phyloP scores from a whole-genome alignment of 305 asterid genomes.

The Solanum aculeatissimum region DNA sequence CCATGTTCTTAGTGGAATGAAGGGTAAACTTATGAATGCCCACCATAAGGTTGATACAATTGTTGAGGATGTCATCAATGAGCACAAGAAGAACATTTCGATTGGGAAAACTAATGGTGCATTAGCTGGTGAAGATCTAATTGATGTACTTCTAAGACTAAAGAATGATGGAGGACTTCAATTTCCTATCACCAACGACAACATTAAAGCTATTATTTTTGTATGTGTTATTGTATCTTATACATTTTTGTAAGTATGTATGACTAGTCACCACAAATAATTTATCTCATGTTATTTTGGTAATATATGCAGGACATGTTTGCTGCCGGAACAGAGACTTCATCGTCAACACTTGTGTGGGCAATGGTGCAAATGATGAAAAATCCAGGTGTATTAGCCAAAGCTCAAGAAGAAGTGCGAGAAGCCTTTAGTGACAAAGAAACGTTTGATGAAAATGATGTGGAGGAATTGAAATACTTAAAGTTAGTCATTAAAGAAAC shows the following conservation, averaged over 20 bases:
- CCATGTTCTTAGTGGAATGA: neutral
- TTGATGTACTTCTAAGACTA: constrained; percentile 6
- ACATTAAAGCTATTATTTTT: neutral
- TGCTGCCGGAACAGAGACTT: constrained; percentile 9
- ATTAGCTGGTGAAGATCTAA: constrained; percentile 3
- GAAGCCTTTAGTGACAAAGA: neutral
- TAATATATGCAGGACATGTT: constrained; percentile 8
- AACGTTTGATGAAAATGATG: neutral
- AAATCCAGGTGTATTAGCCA: constrained; percentile 3
- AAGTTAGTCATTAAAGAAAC: constrained; percentile 1
- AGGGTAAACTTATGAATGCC: neutral
- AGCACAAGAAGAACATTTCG: neutral
- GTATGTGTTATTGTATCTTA: neutral
- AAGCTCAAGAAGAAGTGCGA: constrained; percentile 17
- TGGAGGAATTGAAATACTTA: neutral
- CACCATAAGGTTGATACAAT: constrained; percentile 1
- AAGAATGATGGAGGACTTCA: neutral
- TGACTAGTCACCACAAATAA: neutral
- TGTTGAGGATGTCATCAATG: constrained; percentile 1
- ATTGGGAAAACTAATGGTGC: neutral
- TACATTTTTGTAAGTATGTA: neutral
- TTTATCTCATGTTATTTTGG: neutral
- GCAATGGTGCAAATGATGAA: constrained; percentile 11
- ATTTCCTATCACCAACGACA: constrained; percentile 7
- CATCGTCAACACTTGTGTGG: constrained; percentile 10